These are phyloP conservation scores for Xylaria sp. DNA, from an alignment of 2,329 filamentous ascomycete genomes.

Conservation along the genomic window DNA sequence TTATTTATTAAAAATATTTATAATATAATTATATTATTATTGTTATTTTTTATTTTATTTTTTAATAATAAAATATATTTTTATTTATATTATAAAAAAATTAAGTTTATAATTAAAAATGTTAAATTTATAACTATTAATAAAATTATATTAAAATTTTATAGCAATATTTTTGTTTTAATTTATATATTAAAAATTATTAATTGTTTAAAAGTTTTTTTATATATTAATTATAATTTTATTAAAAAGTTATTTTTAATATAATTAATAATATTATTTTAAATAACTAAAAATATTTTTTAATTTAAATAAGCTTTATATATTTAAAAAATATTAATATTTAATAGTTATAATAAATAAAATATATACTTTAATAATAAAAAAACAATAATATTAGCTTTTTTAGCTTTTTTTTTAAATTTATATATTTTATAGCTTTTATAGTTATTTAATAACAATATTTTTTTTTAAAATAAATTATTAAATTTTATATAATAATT, in stretches of 20 bases:
- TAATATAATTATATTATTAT: too few relatives aligned
- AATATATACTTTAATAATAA: too few relatives aligned
- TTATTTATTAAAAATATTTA: background rate
- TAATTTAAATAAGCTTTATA: too few relatives aligned
- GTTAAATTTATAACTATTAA: background rate
- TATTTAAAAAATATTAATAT: too few relatives aligned
- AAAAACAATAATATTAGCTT: too few relatives aligned
- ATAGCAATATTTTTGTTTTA: background rate
- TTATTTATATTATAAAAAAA: conserved; percentile 1
- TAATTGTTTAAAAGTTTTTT: background rate
- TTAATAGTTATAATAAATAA: background rate
- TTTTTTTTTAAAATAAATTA: background rate
- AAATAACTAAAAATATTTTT: too few relatives aligned
- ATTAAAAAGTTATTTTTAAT: too few relatives aligned
- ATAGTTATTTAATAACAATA: conserved; percentile 2
- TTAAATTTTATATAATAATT: too few relatives aligned
- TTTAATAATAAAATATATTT: background rate
- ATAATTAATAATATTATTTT: too few relatives aligned
- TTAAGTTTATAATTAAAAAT: background rate
- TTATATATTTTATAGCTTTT: background rate
- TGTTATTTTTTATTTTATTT: background rate
- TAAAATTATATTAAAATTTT: conserved; percentile 1
- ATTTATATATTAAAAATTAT: background rate
- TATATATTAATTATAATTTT: too few relatives aligned
- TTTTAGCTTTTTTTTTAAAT: background rate